Base-by-base conservation (phyloP, 768 basidiomycete genomes). In the Lentinula edodes region DNA sequence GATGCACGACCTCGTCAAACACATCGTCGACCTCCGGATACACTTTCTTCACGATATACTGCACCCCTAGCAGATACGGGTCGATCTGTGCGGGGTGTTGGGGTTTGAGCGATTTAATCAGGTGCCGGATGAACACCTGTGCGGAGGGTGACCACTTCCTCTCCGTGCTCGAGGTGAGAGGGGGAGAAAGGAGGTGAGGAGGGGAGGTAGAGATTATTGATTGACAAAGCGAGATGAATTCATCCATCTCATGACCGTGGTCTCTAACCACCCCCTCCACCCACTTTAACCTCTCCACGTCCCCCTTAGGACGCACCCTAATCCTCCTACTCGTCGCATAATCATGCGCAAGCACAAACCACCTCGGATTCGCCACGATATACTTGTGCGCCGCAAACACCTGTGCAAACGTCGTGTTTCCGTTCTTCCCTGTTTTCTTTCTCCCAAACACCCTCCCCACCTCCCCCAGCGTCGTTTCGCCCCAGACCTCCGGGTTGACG, bases 301-400 rank as follows among this genome's bases (percentile, higher is more conserved):
- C 81, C 3, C 75, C 71, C 52, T 72, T 70, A 0, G 92, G 89
- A 2, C 92, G 85, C 35, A 94, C 82, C 46, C 76, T 66, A 72
- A 93, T 89, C 0, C 65, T 72, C 61, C 85, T 84, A 3, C 73
- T 72, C 20, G 72, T 63, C 28, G 81, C 71, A 68, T 88, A 88
- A 48, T 72, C 65, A 10, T 73, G 67, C 20, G 80, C 72, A 3
- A 85, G 80, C 16, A 86, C 69, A 65, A 87, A 95, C 39, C 82
- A 73, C 8, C 75, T 50, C 2, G 82, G 67, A 18, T 80, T 68
- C 6, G 75, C 70, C 80, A 92, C 84, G 64, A 95, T 74, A 64
- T 81, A 80, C 62, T 83, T 83, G 72, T 95, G 91, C 0, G 85
- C 70, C n/a, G 78, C 80, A 57, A 83, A 76, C 10, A 76, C 71